These are phyloP conservation scores for Hygrocybe punicea DNA, from an alignment of 768 basidiomycete species.

Conservation along the genomic window DNA sequence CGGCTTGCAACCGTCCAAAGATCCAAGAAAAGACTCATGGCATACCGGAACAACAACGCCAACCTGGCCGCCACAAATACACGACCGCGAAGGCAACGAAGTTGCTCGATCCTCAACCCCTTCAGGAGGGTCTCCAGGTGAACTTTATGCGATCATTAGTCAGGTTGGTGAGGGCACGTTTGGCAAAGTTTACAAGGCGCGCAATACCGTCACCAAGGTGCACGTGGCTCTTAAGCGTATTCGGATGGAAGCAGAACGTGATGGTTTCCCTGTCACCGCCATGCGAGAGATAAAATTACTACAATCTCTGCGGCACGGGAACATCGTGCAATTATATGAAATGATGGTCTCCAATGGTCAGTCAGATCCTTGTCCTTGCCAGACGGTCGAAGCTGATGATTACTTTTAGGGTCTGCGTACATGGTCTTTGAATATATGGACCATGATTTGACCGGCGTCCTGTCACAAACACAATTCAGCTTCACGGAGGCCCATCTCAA, in stretches of 20 bases:
- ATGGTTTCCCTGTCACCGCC: conserved; percentile 98
- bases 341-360: conserved; percentile 99
- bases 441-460: conserved; percentile 91
- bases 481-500: conserved; percentile 90
- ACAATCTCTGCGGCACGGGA: conserved; percentile 84
- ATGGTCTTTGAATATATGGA: conserved; percentile 99
- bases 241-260: conserved; percentile 94
- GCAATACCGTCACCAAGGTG: conserved; percentile 69
- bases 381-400: conserved; percentile 5
- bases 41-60: conserved; percentile 1
- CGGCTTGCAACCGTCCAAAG: background rate
- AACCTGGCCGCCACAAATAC: conserved; percentile 5
- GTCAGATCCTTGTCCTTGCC: conserved; percentile 15
- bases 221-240: conserved; percentile 94
- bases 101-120: conserved; percentile 11
- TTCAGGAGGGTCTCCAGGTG: conserved; percentile 31
- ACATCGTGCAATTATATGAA: conserved; percentile 86
- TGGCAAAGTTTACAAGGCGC: conserved; percentile 95
- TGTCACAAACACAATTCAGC: conserved; percentile 83
- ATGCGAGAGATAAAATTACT: conserved; percentile 98
- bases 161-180: conserved; percentile 99
- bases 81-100: conserved; percentile 11
- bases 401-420: conserved; percentile 76
- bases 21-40: background rate
- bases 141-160: conserved; percentile 80